phyloP scores from a whole-genome alignment of 352 stramenopile species.

The Phytopythium helicoides region DNA sequence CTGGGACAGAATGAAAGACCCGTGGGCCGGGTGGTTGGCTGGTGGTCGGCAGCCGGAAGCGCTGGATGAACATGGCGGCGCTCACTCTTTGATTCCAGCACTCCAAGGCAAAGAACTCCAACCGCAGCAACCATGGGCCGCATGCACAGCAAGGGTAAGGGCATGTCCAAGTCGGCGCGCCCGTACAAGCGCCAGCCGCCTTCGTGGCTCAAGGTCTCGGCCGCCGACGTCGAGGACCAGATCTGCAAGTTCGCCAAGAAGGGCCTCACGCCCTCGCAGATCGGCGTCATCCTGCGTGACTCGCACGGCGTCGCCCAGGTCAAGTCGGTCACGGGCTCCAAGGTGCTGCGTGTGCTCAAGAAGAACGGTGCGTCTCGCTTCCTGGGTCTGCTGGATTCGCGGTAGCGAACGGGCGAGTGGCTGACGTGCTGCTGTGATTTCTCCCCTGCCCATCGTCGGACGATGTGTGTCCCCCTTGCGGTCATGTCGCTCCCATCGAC shows the following conservation, averaged over 20 bases:
- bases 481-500: conserved; percentile 15
- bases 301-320: conserved; percentile 99
- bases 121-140: conserved; percentile 92
- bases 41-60: neutral
- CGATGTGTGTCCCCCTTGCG: neutral
- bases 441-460: conserved; percentile 7
- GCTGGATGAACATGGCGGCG: neutral
- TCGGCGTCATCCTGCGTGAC: conserved; percentile 99
- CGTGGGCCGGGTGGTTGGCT: no score
- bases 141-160: conserved; percentile 99
- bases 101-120: conserved; percentile 34
- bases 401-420: neutral
- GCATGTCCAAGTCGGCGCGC: conserved; percentile 98
- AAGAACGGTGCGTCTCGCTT: conserved; percentile 91
- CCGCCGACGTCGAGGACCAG: conserved; percentile 97
- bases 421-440: conserved; percentile 10
- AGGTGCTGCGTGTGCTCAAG: conserved; percentile 99
- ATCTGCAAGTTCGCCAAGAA: conserved; percentile 99
- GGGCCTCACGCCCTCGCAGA: conserved; percentile 96
- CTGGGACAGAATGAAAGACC: no score
- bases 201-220: conserved; percentile 97
- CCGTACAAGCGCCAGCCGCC: conserved; percentile 99
- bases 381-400: neutral
- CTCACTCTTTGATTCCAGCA: conserved; percentile 69
- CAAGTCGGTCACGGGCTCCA: conserved; percentile 97